Conservation (phyloP, 1,284 basidiomycete species). For the Pascua guehoae region DNA sequence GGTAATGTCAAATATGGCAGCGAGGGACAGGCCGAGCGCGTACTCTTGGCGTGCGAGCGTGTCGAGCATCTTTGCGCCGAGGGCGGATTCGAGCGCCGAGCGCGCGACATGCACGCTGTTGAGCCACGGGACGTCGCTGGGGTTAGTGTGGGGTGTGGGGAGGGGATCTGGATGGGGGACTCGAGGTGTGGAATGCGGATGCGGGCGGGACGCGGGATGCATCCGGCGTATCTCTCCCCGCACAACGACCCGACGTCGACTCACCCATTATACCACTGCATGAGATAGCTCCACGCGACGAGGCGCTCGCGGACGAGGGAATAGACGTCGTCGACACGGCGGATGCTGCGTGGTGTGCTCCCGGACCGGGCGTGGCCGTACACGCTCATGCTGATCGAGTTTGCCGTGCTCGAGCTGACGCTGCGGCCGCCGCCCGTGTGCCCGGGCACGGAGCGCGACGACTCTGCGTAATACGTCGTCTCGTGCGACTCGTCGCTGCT, state of each 20-base stretch:
- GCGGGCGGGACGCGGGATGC: background rate
- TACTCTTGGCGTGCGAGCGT: conserved; percentile 46
- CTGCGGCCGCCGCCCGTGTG: background rate
- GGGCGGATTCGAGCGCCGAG: conserved; percentile 28
- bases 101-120: conserved; percentile 44
- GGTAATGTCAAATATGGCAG: conserved; percentile 49
- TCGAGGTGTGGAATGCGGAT: background rate
- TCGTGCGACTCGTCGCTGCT: conserved; percentile 18
- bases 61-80: conserved; percentile 42
- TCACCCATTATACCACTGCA: conserved; percentile 47
- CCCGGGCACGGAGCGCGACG: conserved; percentile 3
- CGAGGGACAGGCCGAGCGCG: conserved; percentile 51
- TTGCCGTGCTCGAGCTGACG: conserved; percentile 8
- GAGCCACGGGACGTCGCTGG: conserved; percentile 45
- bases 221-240: background rate
- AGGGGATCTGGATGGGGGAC: background rate
- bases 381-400: conserved; percentile 5
- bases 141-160: conserved; percentile 12
- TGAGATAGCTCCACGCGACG: conserved; percentile 43
- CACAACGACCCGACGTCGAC: conserved; percentile 5
- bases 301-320: conserved; percentile 37
- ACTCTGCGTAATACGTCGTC: conserved; percentile 13
- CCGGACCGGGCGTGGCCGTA: conserved; percentile 10
- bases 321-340: conserved; percentile 41
- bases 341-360: conserved; percentile 9